phyloP scores from a whole-genome alignment of 2,329 filamentous ascomycete genomes.

The Diaporthe sp. region DNA sequence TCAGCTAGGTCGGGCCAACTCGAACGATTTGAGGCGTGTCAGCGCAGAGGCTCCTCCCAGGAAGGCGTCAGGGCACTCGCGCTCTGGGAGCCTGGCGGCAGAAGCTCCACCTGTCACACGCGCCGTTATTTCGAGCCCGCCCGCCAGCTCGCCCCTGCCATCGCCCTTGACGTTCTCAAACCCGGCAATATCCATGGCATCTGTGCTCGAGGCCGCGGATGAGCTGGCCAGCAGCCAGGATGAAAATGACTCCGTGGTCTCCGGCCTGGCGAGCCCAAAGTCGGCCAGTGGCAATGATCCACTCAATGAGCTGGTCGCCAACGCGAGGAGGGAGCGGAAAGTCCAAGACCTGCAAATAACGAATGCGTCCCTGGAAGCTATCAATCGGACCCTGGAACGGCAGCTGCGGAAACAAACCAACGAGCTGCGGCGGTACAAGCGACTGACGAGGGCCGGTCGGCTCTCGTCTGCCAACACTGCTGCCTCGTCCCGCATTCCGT shows the following conservation, averaged over 20 bases:
- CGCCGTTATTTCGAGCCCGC: constrained; percentile 47
- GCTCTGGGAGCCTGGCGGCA: constrained; percentile 51
- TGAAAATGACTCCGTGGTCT: constrained; percentile 28
- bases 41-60: constrained; percentile 54
- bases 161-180: constrained; percentile 42
- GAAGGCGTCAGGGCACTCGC: constrained; percentile 48
- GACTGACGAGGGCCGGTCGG: constrained; percentile 84
- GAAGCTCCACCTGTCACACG: constrained; percentile 51
- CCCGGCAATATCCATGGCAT: constrained; percentile 61
- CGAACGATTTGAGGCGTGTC: constrained; percentile 50
- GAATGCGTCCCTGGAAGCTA: constrained; percentile 93
- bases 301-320: constrained; percentile 82
- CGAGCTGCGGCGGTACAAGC: constrained; percentile 85
- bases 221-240: constrained; percentile 53
- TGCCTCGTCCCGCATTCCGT: constrained; percentile 53
- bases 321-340: constrained; percentile 90
- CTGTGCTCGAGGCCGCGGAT: constrained; percentile 66
- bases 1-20: constrained; percentile 47
- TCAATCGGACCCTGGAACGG: constrained; percentile 91
- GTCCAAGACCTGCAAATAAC: constrained; percentile 97
- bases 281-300: constrained; percentile 65
- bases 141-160: constrained; percentile 44
- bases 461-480: constrained; percentile 68
- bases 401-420: constrained; percentile 92
- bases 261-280: constrained; percentile 66